Conservation (phyloP, 345 rosid genomes). For the Bruguiera sexangula region DNA sequence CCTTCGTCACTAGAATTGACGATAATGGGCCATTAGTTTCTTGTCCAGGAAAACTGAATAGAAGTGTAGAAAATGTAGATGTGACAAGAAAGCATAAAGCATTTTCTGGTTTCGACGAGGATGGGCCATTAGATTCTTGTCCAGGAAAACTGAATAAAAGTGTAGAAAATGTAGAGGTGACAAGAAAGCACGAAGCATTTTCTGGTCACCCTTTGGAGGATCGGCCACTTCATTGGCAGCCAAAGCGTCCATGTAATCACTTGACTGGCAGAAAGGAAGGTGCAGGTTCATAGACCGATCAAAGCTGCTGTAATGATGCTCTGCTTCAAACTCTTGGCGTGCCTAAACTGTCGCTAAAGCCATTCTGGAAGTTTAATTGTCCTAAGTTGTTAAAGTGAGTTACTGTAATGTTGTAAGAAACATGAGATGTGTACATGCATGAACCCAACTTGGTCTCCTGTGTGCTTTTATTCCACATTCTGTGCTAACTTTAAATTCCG, state of each 20-base stretch:
- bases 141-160: conserved; percentile 19
- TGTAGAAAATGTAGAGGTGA: conserved; percentile 4
- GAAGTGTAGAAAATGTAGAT: conserved; percentile 5
- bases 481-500: too few relatives aligned
- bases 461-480: too few relatives aligned
- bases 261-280: conserved; percentile 24
- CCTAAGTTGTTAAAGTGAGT: too few relatives aligned
- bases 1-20: conserved; percentile 14
- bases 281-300: conserved; percentile 10
- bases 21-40: conserved; percentile 15
- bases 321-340: neutral
- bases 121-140: conserved; percentile 16
- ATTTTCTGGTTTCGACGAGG: conserved; percentile 9
- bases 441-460: too few relatives aligned
- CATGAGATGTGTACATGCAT: too few relatives aligned
- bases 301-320: neutral
- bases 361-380: too few relatives aligned
- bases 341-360: neutral
- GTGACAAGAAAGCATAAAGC: conserved; percentile 38
- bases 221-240: conserved; percentile 32
- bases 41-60: conserved; percentile 18
- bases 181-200: conserved; percentile 39
- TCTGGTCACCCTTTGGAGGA: conserved; percentile 26
- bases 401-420: too few relatives aligned
- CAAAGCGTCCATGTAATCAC: conserved; percentile 29